Evolutionary conservation across 257 asterid species (phyloP).

Genomic region (Ehretia macrophylla): DNA sequence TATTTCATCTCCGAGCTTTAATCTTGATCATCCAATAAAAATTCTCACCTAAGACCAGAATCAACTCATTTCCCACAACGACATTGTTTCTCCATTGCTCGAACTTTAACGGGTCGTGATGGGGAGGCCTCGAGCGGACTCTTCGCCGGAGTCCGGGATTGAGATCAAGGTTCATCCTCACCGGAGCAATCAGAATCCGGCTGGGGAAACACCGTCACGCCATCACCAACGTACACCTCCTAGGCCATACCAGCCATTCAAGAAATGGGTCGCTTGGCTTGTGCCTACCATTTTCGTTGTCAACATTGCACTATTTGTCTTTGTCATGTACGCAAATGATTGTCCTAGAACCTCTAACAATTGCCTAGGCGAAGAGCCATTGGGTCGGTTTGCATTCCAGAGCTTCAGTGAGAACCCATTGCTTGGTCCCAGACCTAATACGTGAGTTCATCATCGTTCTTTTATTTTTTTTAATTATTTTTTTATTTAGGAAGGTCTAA

Average conservation of each 20-base stretch:
- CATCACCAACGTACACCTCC: conserved; percentile 10
- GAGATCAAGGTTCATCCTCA: conserved; percentile 40
- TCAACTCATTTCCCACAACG: neutral
- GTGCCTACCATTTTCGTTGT: conserved; percentile 56
- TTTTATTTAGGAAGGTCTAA: too few species aligned
- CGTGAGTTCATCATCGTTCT: conserved; percentile 35
- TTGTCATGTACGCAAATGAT: conserved; percentile 58
- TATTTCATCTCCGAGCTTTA: conserved; percentile 13
- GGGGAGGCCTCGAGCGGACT: conserved; percentile 57
- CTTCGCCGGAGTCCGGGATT: conserved; percentile 45
- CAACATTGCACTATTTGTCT: conserved; percentile 50
- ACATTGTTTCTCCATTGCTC: neutral
- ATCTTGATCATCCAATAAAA: conserved; percentile 14
- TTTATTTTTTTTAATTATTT: too few species aligned
- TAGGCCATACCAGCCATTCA: conserved; percentile 23
- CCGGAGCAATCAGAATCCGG: neutral
- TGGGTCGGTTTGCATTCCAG: conserved; percentile 80
- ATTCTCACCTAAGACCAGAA: neutral
- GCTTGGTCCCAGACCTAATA: conserved; percentile 88
- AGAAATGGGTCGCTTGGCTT: conserved; percentile 80
- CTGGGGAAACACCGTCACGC: neutral
- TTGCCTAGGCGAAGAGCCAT: conserved; percentile 43
- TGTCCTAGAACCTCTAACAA: conserved; percentile 50
- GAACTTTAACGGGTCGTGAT: conserved; percentile 12
- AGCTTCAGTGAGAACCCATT: conserved; percentile 69